Evolutionary conservation across 2,329 filamentous ascomycete genomes (phyloP).

Genomic region (Cordyceps farinosa): DNA sequence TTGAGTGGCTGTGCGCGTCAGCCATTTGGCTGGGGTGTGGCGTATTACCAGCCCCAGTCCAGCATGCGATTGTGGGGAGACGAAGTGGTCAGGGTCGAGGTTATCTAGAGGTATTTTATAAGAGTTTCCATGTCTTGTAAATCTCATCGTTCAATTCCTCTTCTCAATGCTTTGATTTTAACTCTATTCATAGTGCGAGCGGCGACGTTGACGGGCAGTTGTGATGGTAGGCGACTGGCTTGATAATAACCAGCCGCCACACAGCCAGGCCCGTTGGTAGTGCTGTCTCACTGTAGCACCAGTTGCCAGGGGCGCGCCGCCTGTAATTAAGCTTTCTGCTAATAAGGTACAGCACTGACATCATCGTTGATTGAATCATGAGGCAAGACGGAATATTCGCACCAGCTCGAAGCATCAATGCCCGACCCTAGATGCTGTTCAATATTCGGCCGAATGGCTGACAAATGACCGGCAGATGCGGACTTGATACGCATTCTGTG

Average conservation of each 20-base stretch:
- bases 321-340: neutral
- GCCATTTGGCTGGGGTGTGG: neutral
- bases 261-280: neutral
- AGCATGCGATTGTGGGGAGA: too few species aligned
- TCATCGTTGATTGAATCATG: neutral
- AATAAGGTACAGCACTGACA: neutral
- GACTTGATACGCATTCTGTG: neutral
- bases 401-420: neutral
- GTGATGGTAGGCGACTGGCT: too few species aligned
- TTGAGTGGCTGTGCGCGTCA: constrained; percentile 7
- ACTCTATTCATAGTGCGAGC: too few species aligned
- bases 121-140: too few species aligned
- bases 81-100: too few species aligned
- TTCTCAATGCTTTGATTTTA: too few species aligned
- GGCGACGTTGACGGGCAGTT: too few species aligned
- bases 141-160: too few species aligned
- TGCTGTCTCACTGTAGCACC: neutral
- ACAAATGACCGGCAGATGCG: neutral
- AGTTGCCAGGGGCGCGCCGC: neutral
- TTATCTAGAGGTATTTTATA: too few species aligned
- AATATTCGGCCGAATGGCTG: constrained; percentile 3
- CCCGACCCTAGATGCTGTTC: neutral
- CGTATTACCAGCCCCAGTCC: neutral
- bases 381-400: neutral
- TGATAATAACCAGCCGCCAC: too few species aligned